Evolutionary conservation across 345 rosid species (phyloP), one percentile per base, ranked within the genome.

Genomic region (Cardamine resedifolia): DNA sequence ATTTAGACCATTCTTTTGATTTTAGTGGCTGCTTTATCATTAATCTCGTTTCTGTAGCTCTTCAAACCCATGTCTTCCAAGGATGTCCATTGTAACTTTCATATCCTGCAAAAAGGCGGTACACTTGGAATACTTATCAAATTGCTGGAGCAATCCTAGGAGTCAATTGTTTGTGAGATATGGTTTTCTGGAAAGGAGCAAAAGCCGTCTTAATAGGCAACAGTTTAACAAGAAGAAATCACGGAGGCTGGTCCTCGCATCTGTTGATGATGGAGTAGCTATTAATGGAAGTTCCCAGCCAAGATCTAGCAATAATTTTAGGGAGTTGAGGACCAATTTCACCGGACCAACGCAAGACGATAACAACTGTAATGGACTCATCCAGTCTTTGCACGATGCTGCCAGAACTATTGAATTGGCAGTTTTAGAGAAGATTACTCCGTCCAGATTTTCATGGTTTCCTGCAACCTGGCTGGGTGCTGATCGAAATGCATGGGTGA

Each of bases 371-470:
- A 83, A 81, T 78, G 96, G 85, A 75, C 88, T 95, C 63, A 85
- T 86, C 59, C 96, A 95, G 66, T 80, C 85, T 79, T 73, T 95
- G 62, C 91, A 91, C 65, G 96, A 91, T 41, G 93, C 90, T 31
- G 99, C 97, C 10, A 85, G 99, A 79, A 80, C 81, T 71, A 79
- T 91, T 79, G 99, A 95, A 81, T 77, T 91, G 78, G 85, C 90
- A 5, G 79, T 90, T 55, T 85, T 74, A 78, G 90, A 90, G 64
- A 85, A 83, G 62, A 79, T 80, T 15, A 77, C 77, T 11, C 72
- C 71, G 7, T 84, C 92, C 6, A 88, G 84, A 70, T 63, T 87
- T 26, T 75, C 86, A 5, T 95, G 99, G 99, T 85, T 95, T 74
- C 68, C 97, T 20, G 83, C 83, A 10, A 83, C 89, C 26, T 95